phyloP scores from a whole-genome alignment of 176 grass and related monocot genomes.

The Raddia distichophylla region DNA sequence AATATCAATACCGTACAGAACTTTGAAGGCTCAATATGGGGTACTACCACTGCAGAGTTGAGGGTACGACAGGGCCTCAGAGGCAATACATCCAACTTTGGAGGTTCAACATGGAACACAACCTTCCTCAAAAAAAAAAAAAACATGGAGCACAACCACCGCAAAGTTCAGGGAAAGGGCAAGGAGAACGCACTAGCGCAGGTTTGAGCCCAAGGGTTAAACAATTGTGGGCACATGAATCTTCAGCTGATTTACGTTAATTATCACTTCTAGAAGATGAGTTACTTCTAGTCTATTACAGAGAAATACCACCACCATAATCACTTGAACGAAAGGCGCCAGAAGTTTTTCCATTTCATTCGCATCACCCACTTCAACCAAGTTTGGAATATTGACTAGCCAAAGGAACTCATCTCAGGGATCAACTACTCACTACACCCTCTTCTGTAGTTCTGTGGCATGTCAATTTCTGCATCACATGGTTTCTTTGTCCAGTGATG shows the following conservation, averaged over 20 bases:
- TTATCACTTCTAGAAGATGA: slow-evolving; percentile 27
- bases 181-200: neutral
- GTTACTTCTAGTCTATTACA: slow-evolving; percentile 44
- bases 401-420: neutral
- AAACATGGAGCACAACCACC: neutral
- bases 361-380: neutral
- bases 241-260: slow-evolving; percentile 26
- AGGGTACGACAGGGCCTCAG: neutral
- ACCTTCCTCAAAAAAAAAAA: no score
- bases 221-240: slow-evolving; percentile 3
- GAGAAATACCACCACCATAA: slow-evolving; percentile 10
- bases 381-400: slow-evolving; percentile 6
- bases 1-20: neutral
- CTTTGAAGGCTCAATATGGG: neutral
- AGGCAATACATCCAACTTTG: slow-evolving; percentile 1
- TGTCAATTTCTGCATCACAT: neutral
- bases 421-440: neutral
- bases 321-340: neutral
- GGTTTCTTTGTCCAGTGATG: slow-evolving; percentile 35
- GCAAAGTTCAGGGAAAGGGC: neutral
- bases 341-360: neutral
- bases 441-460: neutral
- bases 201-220: slow-evolving; percentile 7
- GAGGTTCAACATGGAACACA: neutral
- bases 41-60: neutral